Evolutionary conservation across 2,329 filamentous ascomycete genomes (phyloP).

Genomic region (Chrysoporthe puriensis): DNA sequence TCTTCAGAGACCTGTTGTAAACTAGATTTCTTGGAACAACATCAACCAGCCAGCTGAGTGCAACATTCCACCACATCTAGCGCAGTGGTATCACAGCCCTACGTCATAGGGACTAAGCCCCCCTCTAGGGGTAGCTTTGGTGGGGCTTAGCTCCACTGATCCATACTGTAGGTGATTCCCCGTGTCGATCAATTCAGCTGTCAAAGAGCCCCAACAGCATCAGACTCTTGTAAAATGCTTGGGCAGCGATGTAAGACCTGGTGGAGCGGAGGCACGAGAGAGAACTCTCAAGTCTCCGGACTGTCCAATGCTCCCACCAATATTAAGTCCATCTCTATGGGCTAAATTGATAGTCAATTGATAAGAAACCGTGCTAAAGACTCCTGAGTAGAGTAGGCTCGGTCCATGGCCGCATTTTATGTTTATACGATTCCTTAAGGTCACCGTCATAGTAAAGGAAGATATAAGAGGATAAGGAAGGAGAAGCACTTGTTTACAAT

Average conservation of each 20-base stretch:
- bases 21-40: constrained; percentile 3
- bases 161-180: background rate
- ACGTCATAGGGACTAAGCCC: background rate
- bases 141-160: background rate
- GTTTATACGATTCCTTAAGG: background rate
- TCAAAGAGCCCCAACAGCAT: too few species aligned
- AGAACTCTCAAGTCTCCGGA: too few species aligned
- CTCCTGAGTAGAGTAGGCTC: too few species aligned
- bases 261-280: too few species aligned
- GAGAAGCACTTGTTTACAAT: background rate
- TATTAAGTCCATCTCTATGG: too few species aligned
- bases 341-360: too few species aligned
- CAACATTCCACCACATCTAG: background rate
- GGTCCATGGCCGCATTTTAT: background rate
- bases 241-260: too few species aligned
- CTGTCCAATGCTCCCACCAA: too few species aligned
- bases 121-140: background rate
- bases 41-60: background rate
- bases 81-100: constrained; percentile 8
- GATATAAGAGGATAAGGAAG: background rate
- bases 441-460: background rate
- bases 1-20: background rate
- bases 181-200: background rate
- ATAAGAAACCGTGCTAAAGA: too few species aligned
- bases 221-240: too few species aligned